These are phyloP conservation scores for Euptelea pleiosperma DNA, from an alignment of 164 flowering plant genomes.

Conservation along the genomic window DNA sequence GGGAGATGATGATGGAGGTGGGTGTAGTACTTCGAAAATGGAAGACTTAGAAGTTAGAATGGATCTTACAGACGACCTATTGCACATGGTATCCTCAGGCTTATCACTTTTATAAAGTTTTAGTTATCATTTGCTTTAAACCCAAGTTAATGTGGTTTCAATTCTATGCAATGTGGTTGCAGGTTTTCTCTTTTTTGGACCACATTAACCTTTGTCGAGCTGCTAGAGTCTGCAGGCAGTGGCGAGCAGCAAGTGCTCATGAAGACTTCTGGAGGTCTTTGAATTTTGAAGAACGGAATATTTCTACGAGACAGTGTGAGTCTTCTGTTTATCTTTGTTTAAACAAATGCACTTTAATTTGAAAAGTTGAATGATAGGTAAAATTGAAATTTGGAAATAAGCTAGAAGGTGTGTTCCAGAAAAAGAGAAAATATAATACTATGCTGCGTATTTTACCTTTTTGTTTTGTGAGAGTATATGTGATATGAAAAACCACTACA, in stretches of 20 bases:
- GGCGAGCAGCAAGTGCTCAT: conserved; percentile 91
- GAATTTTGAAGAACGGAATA: conserved; percentile 69
- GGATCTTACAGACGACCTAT: conserved; percentile 93
- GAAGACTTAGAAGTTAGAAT: conserved; percentile 65
- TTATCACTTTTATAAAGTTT: background rate
- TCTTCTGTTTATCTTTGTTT: conserved; percentile 6
- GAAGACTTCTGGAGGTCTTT: conserved; percentile 94
- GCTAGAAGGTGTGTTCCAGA: no score
- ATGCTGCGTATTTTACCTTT: no score
- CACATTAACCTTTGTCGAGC: conserved; percentile 74
- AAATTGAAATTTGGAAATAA: no score
- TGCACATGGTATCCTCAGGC: conserved; percentile 74
- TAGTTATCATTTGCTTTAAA: background rate
- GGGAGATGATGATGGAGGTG: conserved; percentile 31
- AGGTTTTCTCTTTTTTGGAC: conserved; percentile 96
- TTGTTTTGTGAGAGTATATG: no score
- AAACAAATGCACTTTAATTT: background rate
- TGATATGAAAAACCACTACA: no score
- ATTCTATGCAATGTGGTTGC: conserved; percentile 4
- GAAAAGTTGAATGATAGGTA: background rate
- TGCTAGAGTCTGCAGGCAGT: conserved; percentile 90
- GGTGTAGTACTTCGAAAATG: conserved; percentile 20
- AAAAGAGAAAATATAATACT: no score
- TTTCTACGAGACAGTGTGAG: conserved; percentile 73
- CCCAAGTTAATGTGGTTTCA: background rate